These are phyloP conservation scores for Marchantia paleacea DNA, from an alignment of 225 moss, liverwort and hornwort species.

Conservation along the genomic window DNA sequence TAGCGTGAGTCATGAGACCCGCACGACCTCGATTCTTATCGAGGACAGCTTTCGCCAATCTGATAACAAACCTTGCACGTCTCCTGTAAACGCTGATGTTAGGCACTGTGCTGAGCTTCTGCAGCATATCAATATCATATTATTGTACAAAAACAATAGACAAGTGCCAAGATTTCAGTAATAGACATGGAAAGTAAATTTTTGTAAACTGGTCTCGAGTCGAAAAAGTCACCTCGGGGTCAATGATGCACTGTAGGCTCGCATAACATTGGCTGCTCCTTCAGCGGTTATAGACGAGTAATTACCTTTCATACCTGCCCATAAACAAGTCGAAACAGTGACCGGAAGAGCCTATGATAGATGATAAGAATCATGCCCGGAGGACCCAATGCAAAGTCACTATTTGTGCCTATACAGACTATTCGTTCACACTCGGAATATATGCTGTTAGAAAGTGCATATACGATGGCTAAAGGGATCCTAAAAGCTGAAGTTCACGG, in stretches of 20 bases:
- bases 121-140: background rate
- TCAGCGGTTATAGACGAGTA: constrained; percentile 49
- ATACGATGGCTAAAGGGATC: too few relatives aligned
- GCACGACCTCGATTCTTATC: constrained; percentile 53
- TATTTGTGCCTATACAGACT: too few relatives aligned
- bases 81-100: constrained; percentile 45
- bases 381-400: too few relatives aligned
- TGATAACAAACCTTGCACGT: constrained; percentile 50
- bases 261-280: constrained; percentile 66
- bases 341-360: too few relatives aligned
- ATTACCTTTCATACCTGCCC: constrained; percentile 51
- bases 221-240: constrained; percentile 48
- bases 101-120: background rate
- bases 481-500: too few relatives aligned
- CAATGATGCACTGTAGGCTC: constrained; percentile 58
- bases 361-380: too few relatives aligned
- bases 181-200: background rate
- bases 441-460: too few relatives aligned
- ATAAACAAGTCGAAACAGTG: background rate
- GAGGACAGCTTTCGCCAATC: constrained; percentile 54
- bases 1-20: constrained; percentile 62
- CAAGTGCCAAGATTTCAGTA: background rate
- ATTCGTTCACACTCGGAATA: too few relatives aligned
- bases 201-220: too few relatives aligned
- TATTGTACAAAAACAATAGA: background rate